Conservation (phyloP, 1,284 basidiomycete genomes). For the Rhizoctonia solani region DNA sequence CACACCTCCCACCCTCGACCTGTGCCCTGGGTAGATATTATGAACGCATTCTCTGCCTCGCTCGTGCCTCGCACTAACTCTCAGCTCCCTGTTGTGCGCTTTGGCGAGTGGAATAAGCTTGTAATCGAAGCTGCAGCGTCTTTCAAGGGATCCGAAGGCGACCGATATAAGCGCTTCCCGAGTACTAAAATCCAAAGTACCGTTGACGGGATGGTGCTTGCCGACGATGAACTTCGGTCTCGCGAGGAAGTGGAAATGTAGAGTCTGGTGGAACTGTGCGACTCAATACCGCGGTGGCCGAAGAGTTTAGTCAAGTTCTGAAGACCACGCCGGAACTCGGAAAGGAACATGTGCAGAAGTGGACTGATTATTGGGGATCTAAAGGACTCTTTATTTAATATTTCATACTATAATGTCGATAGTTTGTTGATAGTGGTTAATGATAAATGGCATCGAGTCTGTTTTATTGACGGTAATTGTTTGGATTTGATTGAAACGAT, state of each 20-base stretch:
- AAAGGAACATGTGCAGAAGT: background rate
- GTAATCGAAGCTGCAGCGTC: background rate
- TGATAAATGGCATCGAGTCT: too few species aligned
- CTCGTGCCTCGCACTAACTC: slow-evolving; percentile 28
- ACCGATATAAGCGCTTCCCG: slow-evolving; percentile 6
- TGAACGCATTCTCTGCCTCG: slow-evolving; percentile 39
- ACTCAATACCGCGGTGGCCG: background rate
- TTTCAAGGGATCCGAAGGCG: background rate
- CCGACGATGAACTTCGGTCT: background rate
- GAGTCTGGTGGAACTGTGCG: slow-evolving; percentile 1
- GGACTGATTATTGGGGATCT: background rate
- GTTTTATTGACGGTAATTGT: too few species aligned
- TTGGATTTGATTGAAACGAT: too few species aligned
- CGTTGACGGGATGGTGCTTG: slow-evolving; percentile 3
- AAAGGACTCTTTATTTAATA: background rate
- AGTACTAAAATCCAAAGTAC: slow-evolving; percentile 14
- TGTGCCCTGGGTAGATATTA: slow-evolving; percentile 40
- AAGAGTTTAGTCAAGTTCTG: background rate
- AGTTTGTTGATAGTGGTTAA: too few species aligned
- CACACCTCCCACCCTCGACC: slow-evolving; percentile 45
- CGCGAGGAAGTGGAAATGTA: background rate
- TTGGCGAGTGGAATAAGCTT: slow-evolving; percentile 41
- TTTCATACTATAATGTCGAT: too few species aligned
- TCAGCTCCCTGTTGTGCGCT: slow-evolving; percentile 42
- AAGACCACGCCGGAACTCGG: background rate